phyloP scores from a whole-genome alignment of 495 filamentous ascomycete species.

The Talaromyces ruber region DNA sequence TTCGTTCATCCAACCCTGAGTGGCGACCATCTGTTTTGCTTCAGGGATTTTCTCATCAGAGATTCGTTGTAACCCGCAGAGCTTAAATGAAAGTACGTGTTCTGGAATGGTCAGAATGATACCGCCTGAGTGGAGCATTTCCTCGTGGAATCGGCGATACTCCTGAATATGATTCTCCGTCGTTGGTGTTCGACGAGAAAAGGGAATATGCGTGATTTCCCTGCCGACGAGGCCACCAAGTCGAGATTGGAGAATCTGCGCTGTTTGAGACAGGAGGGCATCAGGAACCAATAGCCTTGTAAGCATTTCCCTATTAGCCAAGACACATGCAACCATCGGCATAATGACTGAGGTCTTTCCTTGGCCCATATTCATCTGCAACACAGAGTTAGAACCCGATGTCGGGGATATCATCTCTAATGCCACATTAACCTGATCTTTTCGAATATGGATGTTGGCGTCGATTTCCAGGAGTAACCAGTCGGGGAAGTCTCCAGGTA shows the following conservation, averaged over 20 bases:
- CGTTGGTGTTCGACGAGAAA: constrained; percentile 42
- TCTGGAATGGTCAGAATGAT: constrained; percentile 58
- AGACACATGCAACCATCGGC: constrained; percentile 46
- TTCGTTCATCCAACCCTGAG: constrained; percentile 32
- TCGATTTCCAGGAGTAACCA: constrained; percentile 58
- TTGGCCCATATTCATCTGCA: constrained; percentile 72
- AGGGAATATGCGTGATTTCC: constrained; percentile 51
- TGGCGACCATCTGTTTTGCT: constrained; percentile 11
- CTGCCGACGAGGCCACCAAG: constrained; percentile 52
- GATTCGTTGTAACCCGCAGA: constrained; percentile 51
- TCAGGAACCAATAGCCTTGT: constrained; percentile 55
- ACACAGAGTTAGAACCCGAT: constrained; percentile 36
- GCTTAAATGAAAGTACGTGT: constrained; percentile 59
- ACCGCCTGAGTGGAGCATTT: constrained; percentile 38
- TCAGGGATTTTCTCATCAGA: constrained; percentile 11
- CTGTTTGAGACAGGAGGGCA: constrained; percentile 52
- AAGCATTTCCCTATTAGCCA: constrained; percentile 45
- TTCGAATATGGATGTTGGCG: constrained; percentile 51
- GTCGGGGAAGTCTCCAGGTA: constrained; percentile 43
- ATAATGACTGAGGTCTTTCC: constrained; percentile 68
- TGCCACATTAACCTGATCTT: constrained; percentile 51
- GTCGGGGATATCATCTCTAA: constrained; percentile 45
- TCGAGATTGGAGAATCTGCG: constrained; percentile 45
- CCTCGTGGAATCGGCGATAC: constrained; percentile 23
- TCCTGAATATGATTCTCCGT: background rate